These are phyloP conservation scores for Dioscorea zingiberensis DNA, from an alignment of 106 monocot genomes.

Conservation along the genomic window DNA sequence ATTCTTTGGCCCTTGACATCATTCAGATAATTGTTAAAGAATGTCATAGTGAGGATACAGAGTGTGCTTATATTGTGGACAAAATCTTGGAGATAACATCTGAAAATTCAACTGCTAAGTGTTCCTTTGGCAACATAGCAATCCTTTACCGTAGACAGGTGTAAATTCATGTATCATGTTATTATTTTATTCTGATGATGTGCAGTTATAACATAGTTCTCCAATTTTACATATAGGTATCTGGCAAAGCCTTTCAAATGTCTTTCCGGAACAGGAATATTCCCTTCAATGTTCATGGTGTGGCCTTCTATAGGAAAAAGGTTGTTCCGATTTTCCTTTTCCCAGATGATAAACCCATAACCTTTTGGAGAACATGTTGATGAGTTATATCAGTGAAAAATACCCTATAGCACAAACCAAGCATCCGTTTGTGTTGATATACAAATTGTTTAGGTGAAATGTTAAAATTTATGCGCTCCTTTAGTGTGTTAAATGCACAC, in stretches of 20 bases:
- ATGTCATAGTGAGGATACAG: constrained; percentile 83
- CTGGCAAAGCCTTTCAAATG: constrained; percentile 84
- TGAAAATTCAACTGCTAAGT: constrained; percentile 26
- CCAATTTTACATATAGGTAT: constrained; percentile 38
- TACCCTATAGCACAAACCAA: too few species aligned
- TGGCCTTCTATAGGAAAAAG: constrained; percentile 99
- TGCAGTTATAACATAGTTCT: background rate
- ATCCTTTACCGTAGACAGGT: constrained; percentile 92
- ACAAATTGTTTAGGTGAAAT: too few species aligned
- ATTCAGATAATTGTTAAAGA: constrained; percentile 77
- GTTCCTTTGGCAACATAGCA: constrained; percentile 56
- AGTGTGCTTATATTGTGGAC: constrained; percentile 90
- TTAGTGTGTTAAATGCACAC: too few species aligned
- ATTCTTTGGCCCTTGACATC: constrained; percentile 21
- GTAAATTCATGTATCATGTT: constrained; percentile 5
- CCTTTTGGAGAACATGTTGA: too few species aligned
- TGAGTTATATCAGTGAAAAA: too few species aligned
- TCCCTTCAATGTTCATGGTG: constrained; percentile 89
- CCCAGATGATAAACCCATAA: background rate
- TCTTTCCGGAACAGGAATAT: constrained; percentile 81
- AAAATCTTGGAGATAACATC: constrained; percentile 88
- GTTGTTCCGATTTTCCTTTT: constrained; percentile 16
- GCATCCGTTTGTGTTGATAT: too few species aligned
- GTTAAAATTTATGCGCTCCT: too few species aligned
- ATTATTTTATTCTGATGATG: background rate